Percentiles rank a stretch among this genome's conserved stretches.
These are phyloP conservation scores for Erythrobasidium hasegawianum DNA, from an alignment of 1,284 basidiomycete species.

Conservation along the genomic window DNA sequence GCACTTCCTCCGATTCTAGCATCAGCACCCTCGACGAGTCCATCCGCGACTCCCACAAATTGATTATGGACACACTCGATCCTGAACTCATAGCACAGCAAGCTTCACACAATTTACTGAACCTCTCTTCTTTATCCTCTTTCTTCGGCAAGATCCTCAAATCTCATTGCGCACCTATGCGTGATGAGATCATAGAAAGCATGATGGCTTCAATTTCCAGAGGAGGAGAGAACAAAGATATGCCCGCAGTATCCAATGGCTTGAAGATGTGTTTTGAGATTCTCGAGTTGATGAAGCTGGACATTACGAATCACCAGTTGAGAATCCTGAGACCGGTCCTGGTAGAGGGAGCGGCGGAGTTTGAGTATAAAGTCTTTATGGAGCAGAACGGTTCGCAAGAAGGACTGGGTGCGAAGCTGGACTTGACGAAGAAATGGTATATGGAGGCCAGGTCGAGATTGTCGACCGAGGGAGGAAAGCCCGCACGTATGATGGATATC, in stretches of 20 bases:
- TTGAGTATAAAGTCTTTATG: conserved; percentile 74
- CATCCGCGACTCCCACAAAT: conserved; percentile 39
- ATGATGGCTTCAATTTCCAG: conserved; percentile 63
- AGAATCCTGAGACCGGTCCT: conserved; percentile 80
- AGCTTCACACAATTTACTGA: conserved; percentile 70
- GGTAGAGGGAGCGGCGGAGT: conserved; percentile 71
- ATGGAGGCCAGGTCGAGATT: conserved; percentile 50
- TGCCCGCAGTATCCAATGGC: conserved; percentile 64
- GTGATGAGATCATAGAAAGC: conserved; percentile 74
- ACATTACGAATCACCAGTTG: conserved; percentile 92
- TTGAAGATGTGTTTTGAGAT: conserved; percentile 84
- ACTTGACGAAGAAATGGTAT: not conserved
- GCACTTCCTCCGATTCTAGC: conserved; percentile 3
- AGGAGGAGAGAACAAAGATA: conserved; percentile 53
- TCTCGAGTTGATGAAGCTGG: conserved; percentile 90
- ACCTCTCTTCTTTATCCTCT: conserved; percentile 72
- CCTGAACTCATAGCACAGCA: conserved; percentile 70
- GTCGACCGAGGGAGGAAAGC: conserved; percentile 53
- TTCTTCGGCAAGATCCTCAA: conserved; percentile 78
- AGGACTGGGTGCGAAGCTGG: conserved; percentile 35
- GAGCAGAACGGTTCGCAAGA: conserved; percentile 55
- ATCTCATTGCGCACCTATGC: conserved; percentile 87
- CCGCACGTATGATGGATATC: conserved; percentile 17
- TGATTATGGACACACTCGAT: conserved; percentile 54
- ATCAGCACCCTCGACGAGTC: conserved; percentile 11